Evolutionary conservation across 768 basidiomycete species (phyloP).

Genomic region (Lentinula boryana): DNA sequence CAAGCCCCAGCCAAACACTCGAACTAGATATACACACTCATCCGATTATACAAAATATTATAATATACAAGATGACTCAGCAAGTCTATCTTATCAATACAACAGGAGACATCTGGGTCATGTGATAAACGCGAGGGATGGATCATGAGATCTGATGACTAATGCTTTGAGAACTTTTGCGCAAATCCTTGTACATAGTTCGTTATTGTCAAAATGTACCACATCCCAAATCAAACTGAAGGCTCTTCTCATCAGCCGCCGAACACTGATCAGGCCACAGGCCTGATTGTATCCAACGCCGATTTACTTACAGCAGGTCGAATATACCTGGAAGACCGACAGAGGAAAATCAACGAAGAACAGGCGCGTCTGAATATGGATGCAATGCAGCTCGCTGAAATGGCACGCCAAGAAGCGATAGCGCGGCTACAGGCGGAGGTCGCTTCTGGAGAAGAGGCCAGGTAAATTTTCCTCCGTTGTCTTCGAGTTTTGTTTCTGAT

Average conservation of each 20-base stretch:
- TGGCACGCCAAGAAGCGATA: neutral
- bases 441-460: slow-evolving; percentile 1
- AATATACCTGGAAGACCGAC: neutral
- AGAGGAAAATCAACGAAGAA: neutral
- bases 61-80: too few species aligned
- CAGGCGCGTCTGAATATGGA: neutral
- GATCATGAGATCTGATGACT: too few species aligned
- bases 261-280: neutral
- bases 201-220: neutral
- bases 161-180: too few species aligned
- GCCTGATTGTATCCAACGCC: neutral
- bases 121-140: too few species aligned
- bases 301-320: neutral
- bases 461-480: neutral
- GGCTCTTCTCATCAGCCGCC: neutral
- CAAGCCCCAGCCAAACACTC: too few species aligned
- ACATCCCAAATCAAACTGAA: neutral
- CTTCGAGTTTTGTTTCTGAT: neutral
- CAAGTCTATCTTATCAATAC: too few species aligned
- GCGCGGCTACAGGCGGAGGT: neutral
- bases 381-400: neutral
- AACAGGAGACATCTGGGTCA: too few species aligned
- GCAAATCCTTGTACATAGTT: too few species aligned
- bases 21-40: too few species aligned
- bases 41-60: too few species aligned